phyloP scores from a whole-genome alignment of 495 filamentous ascomycete species.

The Chaetomium fimeti region DNA sequence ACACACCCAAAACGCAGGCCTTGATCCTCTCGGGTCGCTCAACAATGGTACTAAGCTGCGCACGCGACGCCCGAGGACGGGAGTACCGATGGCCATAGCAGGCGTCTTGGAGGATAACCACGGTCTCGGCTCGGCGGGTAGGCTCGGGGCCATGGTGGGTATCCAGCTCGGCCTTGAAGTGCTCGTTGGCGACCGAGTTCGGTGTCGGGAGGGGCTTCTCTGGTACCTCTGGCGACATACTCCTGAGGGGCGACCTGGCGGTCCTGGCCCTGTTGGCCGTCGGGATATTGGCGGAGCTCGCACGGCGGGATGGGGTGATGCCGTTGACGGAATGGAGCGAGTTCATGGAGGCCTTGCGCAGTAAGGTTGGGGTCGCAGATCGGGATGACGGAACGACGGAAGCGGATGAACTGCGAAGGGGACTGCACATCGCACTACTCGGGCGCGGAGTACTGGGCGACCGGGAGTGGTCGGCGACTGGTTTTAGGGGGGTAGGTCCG shows the following conservation, averaged over 20 bases:
- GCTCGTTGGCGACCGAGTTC: conserved; percentile 63
- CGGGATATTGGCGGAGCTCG: conserved; percentile 50
- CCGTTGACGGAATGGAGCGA: conserved; percentile 51
- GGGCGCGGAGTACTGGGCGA: conserved; percentile 41
- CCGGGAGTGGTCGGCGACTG: conserved; percentile 27
- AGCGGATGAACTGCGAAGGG: conserved; percentile 48
- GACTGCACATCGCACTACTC: conserved; percentile 47
- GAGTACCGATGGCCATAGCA: conserved; percentile 92
- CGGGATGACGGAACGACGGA: conserved; percentile 41
- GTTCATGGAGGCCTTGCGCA: conserved; percentile 56
- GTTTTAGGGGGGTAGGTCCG: conserved; percentile 28
- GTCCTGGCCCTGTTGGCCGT: conserved; percentile 37
- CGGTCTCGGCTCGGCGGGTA: conserved; percentile 55
- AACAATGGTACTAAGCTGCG: conserved; percentile 69
- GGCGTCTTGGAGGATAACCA: conserved; percentile 85
- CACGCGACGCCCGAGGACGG: conserved; percentile 68
- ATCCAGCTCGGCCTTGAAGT: conserved; percentile 68
- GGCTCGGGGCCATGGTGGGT: conserved; percentile 56
- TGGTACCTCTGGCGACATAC: conserved; percentile 40
- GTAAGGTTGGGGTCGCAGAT: conserved; percentile 49
- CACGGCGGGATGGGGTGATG: conserved; percentile 48
- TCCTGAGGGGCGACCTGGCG: conserved; percentile 38
- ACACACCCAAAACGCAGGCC: conserved; percentile 75
- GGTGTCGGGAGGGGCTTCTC: conserved; percentile 56
- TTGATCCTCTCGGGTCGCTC: conserved; percentile 91